A percentile compares a stretch with the other conserved stretches of the same genome.
These are phyloP conservation scores for Fusarium protoensiforme DNA, from an alignment of 2,329 filamentous ascomycete species.

Conservation along the genomic window DNA sequence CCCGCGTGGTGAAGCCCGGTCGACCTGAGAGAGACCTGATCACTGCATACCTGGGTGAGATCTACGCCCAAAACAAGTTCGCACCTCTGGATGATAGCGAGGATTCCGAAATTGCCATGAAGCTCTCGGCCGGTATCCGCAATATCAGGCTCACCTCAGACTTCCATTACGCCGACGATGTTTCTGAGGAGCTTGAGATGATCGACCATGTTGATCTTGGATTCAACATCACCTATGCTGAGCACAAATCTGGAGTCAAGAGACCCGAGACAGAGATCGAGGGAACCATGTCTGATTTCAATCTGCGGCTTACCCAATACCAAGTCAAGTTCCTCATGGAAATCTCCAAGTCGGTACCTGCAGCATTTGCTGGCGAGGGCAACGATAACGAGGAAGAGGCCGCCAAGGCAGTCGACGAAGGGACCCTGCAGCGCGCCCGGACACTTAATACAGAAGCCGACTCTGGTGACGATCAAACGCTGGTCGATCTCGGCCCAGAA, in stretches of 20 bases:
- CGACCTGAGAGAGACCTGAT: constrained; percentile 81
- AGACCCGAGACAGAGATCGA: constrained; percentile 92
- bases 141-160: constrained; percentile 92
- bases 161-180: constrained; percentile 79
- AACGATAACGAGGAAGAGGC: constrained; percentile 81
- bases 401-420: constrained; percentile 76
- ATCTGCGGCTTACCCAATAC: constrained; percentile 87
- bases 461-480: constrained; percentile 50
- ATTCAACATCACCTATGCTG: constrained; percentile 91
- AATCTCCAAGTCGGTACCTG: constrained; percentile 86
- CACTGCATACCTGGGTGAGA: constrained; percentile 95
- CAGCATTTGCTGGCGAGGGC: constrained; percentile 77
- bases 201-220: constrained; percentile 97
- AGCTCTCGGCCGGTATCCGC: constrained; percentile 88
- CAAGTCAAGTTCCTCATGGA: constrained; percentile 92
- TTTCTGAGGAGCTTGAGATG: constrained; percentile 89
- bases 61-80: constrained; percentile 96
- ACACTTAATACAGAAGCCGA: constrained; percentile 50
- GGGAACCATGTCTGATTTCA: constrained; percentile 92
- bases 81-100: constrained; percentile 82
- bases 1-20: constrained; percentile 77
- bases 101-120: constrained; percentile 82
- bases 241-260: constrained; percentile 81
- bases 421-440: constrained; percentile 60
- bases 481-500: constrained; percentile 74